Evolutionary conservation across 1,284 basidiomycete species (phyloP).

Genomic region (Cryptococcus sp.): DNA sequence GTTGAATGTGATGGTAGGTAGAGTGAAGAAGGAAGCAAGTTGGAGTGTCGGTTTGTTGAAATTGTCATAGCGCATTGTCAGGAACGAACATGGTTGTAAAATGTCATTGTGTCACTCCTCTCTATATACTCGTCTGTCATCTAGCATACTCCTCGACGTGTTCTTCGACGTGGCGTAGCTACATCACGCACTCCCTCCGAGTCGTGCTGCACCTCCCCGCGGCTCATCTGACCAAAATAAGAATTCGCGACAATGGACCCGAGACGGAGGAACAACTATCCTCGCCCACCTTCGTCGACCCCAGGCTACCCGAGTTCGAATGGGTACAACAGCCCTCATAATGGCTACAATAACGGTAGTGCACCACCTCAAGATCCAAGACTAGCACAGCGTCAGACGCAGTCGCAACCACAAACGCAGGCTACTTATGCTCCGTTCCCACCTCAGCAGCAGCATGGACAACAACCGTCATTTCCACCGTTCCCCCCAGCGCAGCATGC

Average conservation of each 20-base stretch:
- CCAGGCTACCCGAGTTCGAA: constrained; percentile 8
- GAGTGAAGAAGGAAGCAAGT: too few relatives aligned
- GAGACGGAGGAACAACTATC: constrained; percentile 19
- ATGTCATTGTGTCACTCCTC: too few relatives aligned
- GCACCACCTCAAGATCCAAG: background rate
- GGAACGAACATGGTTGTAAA: too few relatives aligned
- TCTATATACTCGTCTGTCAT: too few relatives aligned
- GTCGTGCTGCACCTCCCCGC: background rate
- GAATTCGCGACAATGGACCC: constrained; percentile 22
- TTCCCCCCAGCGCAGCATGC: background rate
- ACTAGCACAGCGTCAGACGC: constrained; percentile 5
- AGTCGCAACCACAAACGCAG: constrained; percentile 1
- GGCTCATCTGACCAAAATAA: background rate
- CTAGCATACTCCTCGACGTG: too few relatives aligned
- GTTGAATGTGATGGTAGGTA: too few relatives aligned
- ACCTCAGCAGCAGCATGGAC: constrained; percentile 1
- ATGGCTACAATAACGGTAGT: constrained; percentile 8
- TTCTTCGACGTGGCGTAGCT: too few relatives aligned
- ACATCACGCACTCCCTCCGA: too few relatives aligned
- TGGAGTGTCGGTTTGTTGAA: too few relatives aligned
- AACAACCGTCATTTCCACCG: background rate
- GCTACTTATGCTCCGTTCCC: constrained; percentile 1
- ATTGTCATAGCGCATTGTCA: too few relatives aligned
- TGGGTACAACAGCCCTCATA: constrained; percentile 1
- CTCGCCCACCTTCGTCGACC: constrained; percentile 5